Evolutionary conservation across 164 flowering plant species (phyloP).

Genomic region (Stephania yunnanensis): DNA sequence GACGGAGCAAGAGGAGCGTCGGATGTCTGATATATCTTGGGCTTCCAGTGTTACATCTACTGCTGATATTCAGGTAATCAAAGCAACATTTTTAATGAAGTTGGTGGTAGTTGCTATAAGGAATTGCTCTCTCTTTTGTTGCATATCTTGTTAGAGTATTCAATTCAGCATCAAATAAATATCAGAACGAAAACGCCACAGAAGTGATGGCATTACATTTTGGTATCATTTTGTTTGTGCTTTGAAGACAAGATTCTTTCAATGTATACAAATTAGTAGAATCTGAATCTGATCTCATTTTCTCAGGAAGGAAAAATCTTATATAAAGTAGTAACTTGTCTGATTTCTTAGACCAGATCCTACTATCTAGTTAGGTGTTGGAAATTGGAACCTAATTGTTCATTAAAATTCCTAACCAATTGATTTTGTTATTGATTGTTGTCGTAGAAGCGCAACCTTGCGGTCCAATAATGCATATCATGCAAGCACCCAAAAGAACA

Average conservation of each 20-base stretch:
- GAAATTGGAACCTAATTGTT: no score
- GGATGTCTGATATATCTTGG: constrained; percentile 94
- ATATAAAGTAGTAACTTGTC: background rate
- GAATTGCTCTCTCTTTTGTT: no score
- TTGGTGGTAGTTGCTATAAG: background rate
- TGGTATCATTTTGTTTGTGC: background rate
- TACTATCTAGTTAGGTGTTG: background rate
- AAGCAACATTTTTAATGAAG: background rate
- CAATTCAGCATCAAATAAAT: no score
- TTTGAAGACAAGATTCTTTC: no score
- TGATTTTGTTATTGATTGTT: background rate
- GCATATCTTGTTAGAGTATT: no score
- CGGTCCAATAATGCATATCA: background rate
- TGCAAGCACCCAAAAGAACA: background rate
- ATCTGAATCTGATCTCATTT: background rate
- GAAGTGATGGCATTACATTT: background rate
- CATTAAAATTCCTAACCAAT: background rate
- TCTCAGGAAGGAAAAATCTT: background rate
- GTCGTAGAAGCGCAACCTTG: background rate
- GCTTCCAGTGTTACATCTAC: constrained; percentile 66
- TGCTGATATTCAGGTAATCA: constrained; percentile 56
- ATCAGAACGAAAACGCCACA: background rate
- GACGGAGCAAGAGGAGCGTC: constrained; percentile 78
- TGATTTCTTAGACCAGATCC: background rate
- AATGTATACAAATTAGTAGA: background rate